Base-by-base conservation (phyloP, 1,284 basidiomycete species). In the Erythrobasidium hasegawianum region DNA sequence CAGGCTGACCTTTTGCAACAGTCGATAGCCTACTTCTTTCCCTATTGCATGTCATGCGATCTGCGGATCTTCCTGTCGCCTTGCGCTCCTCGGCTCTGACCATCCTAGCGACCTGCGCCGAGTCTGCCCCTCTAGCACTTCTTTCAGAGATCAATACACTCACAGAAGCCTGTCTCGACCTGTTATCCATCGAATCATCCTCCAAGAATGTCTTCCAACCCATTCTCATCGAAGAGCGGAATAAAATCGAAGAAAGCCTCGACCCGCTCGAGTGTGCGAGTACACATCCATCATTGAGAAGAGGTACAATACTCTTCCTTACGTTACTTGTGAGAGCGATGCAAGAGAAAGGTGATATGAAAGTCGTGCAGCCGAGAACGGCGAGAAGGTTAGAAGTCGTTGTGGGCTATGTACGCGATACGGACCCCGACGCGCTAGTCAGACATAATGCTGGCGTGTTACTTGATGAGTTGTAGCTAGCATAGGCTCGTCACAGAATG, bases 31-130 rank as follows among this genome's bases (percentile, higher is more conserved):
- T 95, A n/a, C 80, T 92, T 1, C 89, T 91, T 0, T 81, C 83
- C 0, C 79, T 95, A 8, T 81, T 86, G 68, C 76, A 78, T 0
- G 79, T 87, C 9, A 80, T 90, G 40, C 83, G 87, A 47, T 79
- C 82, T 1, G 69, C 78, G 1, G 76, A 83, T 57, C 77, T 87
- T 0, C 89, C 92, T 0, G 87, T 86, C 0, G 81, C 85, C 0
- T 79, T 95, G 20, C 85, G 90, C 33, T 84, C 86, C 0, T 95
- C 92, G 0, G 83, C 89, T 0, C 76, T 96, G n/a, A 89, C 90
- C 0, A 81, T 96, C 39, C 81, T 95, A 1, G 84, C 87, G 0
- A 85, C 87, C 50, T 88, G 86, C 71, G 83, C 85, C 24, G 83
- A 84, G 68, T 86, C 85, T 1, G 84, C 83, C 70, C 78, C 84